Evolutionary conservation across 139 green algal species (phyloP).

Genomic region (Raphidocelis subcapitata): DNA sequence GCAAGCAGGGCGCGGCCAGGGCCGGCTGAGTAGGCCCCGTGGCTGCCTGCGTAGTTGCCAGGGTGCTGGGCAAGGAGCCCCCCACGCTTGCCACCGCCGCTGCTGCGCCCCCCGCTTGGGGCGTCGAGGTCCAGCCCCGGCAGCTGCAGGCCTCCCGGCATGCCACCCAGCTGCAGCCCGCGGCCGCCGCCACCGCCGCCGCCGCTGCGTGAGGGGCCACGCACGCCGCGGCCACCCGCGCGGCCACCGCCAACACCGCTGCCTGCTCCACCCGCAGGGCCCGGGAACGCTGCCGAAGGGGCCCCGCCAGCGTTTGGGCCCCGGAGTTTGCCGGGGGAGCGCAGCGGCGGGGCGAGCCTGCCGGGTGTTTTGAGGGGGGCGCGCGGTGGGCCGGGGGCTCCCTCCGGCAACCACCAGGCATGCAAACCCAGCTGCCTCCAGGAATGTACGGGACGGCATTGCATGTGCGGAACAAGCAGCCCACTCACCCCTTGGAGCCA

Average conservation of each 20-base stretch:
- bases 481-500: neutral
- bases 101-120: neutral
- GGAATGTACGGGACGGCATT: neutral
- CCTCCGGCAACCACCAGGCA: neutral
- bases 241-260: neutral
- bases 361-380: no score
- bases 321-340: neutral
- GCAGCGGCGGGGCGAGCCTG: no score
- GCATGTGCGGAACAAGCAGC: neutral
- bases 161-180: neutral
- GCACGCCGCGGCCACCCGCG: neutral
- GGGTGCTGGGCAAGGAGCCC: neutral
- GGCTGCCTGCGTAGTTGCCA: neutral
- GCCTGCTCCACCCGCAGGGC: neutral
- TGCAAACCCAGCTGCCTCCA: neutral
- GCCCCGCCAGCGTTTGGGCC: neutral
- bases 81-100: neutral
- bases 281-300: neutral
- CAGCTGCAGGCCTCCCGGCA: neutral
- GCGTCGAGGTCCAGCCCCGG: neutral
- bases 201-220: neutral
- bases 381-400: no score
- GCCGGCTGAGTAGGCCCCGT: constrained; percentile 16
- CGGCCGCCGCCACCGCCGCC: neutral
- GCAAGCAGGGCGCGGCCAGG: constrained; percentile 44